Base-by-base conservation (phyloP, 768 basidiomycete species). In the Rossbeevera mucosa region DNA sequence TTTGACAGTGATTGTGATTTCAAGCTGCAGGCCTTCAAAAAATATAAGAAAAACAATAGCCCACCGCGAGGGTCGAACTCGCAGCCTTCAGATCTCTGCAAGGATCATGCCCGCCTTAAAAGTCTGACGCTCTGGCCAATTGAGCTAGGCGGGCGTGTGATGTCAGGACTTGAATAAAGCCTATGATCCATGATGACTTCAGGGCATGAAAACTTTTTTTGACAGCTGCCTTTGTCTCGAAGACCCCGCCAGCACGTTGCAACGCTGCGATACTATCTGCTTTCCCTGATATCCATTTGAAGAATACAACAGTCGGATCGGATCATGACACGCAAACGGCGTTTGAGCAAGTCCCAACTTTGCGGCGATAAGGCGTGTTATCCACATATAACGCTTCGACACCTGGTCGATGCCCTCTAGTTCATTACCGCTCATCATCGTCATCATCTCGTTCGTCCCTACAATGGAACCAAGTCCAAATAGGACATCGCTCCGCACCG, bases 41-140 rank as follows among this genome's bases (percentile, higher is more conserved):
- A 43, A 30, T 5, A 12, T 1, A 29, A 14, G 1, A 30, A 48
- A 69, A 69, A 52, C 8, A 43, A 18, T 81, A 84, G 83, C 82
- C 83, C 83, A 83, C 81, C 83, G 83, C 83, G 83, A 82, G 83
- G 83, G 77, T 85, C 83, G 83, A 85, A 85, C 83, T 82, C 83
- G 83, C 83, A 85, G 80, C 83, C 83, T 85, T 85, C 81, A 85
- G 83, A 85, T 85, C 47, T 53, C 61, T 2, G 44, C 46, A 46
- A 54, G 64, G 44, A 54, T 48, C 29, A 42, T 1, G 1, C 65
- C 67, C 66, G 65, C 65, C 67, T 54, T 68, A 68, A 68, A 68
- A 79, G 77, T 79, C 77, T 78, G 78, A 79, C 78, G 77, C 77
- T 79, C 78, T 79, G 76, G 70, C 77, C 77, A 64, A 79, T 78